A percentile compares a stretch with the other conserved stretches of the same genome.
phyloP scores from a whole-genome alignment of 495 filamentous ascomycete species.

The Trichocladium uniseriatum region DNA sequence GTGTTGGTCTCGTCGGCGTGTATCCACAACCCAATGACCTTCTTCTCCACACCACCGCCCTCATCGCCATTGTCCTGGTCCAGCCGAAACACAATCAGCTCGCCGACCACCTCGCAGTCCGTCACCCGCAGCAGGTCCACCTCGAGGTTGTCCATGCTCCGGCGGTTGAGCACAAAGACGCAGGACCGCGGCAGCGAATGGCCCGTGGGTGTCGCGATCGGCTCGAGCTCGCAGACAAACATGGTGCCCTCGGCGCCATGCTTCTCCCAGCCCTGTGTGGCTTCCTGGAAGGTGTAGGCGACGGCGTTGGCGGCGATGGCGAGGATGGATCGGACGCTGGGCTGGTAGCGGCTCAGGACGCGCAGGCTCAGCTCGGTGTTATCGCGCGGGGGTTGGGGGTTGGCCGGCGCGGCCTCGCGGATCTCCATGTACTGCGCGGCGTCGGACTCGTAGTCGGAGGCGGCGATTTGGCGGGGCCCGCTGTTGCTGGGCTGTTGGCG shows the following conservation, averaged over 20 bases:
- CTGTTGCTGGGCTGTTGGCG: slow-evolving; percentile 33
- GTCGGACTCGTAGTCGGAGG: slow-evolving; percentile 59
- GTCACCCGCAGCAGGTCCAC: slow-evolving; percentile 32
- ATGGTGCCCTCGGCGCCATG: slow-evolving; percentile 66
- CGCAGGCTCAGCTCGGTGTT: slow-evolving; percentile 76
- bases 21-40: slow-evolving; percentile 38
- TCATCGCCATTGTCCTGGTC: slow-evolving; percentile 29
- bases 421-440: slow-evolving; percentile 34
- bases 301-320: slow-evolving; percentile 70
- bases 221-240: slow-evolving; percentile 61
- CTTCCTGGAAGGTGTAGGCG: slow-evolving; percentile 62
- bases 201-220: slow-evolving; percentile 22
- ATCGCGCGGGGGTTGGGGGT: slow-evolving; percentile 42
- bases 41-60: slow-evolving; percentile 11
- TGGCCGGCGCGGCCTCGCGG: slow-evolving; percentile 14
- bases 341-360: slow-evolving; percentile 68
- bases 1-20: slow-evolving; percentile 38
- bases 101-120: slow-evolving; percentile 34
- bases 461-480: slow-evolving; percentile 23
- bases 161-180: slow-evolving; percentile 41
- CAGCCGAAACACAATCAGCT: slow-evolving; percentile 37
- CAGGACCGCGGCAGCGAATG: slow-evolving; percentile 24
- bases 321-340: slow-evolving; percentile 54
- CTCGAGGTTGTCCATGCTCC: slow-evolving; percentile 34
- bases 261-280: slow-evolving; percentile 63